Evolutionary conservation across 495 filamentous ascomycete species (phyloP).

Genomic region (Letharia columbiana): DNA sequence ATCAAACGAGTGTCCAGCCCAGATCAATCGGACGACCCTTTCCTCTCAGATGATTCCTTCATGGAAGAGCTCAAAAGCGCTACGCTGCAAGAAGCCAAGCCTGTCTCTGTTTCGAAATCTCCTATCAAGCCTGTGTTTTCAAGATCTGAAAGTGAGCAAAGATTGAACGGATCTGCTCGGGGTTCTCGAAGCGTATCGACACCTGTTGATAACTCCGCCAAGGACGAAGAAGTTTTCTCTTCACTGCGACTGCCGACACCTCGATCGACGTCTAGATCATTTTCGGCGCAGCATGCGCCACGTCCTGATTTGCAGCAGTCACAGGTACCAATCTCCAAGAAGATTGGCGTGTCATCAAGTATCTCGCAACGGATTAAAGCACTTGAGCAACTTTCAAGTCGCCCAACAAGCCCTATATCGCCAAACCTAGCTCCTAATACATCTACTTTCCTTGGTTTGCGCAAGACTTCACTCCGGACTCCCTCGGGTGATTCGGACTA

Average conservation of each 20-base stretch:
- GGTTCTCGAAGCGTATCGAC: constrained; percentile 46
- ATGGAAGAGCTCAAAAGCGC: constrained; percentile 84
- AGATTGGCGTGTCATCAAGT: constrained; percentile 73
- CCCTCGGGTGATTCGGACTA: constrained; percentile 14
- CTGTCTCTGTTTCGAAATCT: constrained; percentile 75
- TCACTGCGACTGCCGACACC: constrained; percentile 25
- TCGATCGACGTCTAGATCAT: constrained; percentile 21
- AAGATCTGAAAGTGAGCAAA: constrained; percentile 30
- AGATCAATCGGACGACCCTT: constrained; percentile 53
- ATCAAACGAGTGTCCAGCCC: constrained; percentile 39
- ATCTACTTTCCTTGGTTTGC: constrained; percentile 34
- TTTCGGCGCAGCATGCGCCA: constrained; percentile 20
- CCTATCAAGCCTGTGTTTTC: constrained; percentile 62
- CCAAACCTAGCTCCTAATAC: constrained; percentile 21
- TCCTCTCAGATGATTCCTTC: constrained; percentile 75
- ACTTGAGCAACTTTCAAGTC: constrained; percentile 61
- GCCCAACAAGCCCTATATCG: constrained; percentile 33
- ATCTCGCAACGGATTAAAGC: constrained; percentile 88
- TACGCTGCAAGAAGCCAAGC: constrained; percentile 73
- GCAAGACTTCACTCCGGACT: constrained; percentile 29
- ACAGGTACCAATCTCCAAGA: constrained; percentile 50
- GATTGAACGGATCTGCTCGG: constrained; percentile 31
- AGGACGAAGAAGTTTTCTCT: constrained; percentile 31
- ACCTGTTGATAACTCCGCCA: constrained; percentile 6
- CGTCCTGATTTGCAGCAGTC: constrained; percentile 19